A percentile compares a stretch with the other conserved stretches of the same genome.
Conservation (phyloP, 352 stramenopile genomes). For the Phytophthora lateralis region DNA sequence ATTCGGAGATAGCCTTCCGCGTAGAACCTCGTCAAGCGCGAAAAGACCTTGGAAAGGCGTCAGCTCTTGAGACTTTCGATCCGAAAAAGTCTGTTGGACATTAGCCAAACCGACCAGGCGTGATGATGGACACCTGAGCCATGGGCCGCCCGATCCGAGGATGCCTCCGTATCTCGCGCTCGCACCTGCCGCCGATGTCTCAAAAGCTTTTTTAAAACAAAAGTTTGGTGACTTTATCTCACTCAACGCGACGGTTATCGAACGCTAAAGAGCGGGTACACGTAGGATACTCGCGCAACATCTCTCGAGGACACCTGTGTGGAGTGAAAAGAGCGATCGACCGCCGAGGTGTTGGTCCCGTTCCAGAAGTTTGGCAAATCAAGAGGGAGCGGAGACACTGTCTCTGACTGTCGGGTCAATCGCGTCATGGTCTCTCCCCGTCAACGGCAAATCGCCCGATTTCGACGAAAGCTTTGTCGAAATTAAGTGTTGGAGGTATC, state of each 20-base stretch:
- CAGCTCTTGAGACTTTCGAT: slow-evolving; percentile 16
- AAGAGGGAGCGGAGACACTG: slow-evolving; percentile 8
- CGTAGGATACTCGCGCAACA: background rate
- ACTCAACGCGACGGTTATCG: background rate
- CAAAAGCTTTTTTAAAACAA: background rate
- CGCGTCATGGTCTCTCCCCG: background rate
- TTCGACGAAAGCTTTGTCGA: slow-evolving; percentile 15
- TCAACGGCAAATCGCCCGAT: too few species aligned
- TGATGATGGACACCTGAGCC: slow-evolving; percentile 19
- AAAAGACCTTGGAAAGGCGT: slow-evolving; percentile 29
- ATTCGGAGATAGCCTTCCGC: slow-evolving; percentile 10
- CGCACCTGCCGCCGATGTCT: slow-evolving; percentile 8
- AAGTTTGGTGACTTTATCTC: background rate
- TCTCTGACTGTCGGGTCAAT: slow-evolving; percentile 24
- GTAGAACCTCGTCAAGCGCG: slow-evolving; percentile 10
- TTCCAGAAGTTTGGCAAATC: slow-evolving; percentile 28
- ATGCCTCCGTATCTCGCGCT: slow-evolving; percentile 25
- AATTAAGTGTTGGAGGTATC: slow-evolving; percentile 21
- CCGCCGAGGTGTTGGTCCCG: background rate
- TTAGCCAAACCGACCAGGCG: slow-evolving; percentile 8
- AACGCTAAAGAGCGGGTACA: background rate
- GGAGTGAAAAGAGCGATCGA: slow-evolving; percentile 7
- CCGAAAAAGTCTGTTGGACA: background rate
- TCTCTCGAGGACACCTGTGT: slow-evolving; percentile 6
- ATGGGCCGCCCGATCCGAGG: slow-evolving; percentile 16